phyloP scores from a whole-genome alignment of 2,329 filamentous ascomycete genomes.

The Arachnomyces sp. region DNA sequence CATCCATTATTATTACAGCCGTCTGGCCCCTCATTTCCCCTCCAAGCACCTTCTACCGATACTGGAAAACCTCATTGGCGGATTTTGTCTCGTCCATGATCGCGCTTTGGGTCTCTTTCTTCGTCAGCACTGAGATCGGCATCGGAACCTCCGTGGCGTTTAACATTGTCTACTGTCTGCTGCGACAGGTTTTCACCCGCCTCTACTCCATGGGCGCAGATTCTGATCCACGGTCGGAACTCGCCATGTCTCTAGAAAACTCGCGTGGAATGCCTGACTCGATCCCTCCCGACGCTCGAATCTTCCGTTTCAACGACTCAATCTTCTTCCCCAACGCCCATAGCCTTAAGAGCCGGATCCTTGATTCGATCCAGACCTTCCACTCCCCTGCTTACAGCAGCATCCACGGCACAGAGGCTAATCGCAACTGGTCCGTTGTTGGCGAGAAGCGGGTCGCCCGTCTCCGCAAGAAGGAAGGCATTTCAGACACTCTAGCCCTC shows the following conservation, averaged over 20 bases:
- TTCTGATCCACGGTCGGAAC: constrained; percentile 19
- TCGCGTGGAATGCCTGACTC: constrained; percentile 12
- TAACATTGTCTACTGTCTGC: constrained; percentile 54
- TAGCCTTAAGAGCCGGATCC: constrained; percentile 41
- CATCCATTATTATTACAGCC: constrained; percentile 60
- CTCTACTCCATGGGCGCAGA: constrained; percentile 25
- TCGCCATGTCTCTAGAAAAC: constrained; percentile 19
- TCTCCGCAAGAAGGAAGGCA: constrained; percentile 36
- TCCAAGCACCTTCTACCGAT: constrained; percentile 52
- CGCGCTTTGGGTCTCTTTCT: constrained; percentile 57
- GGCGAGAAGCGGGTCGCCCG: constrained; percentile 41
- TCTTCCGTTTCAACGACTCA: constrained; percentile 52
- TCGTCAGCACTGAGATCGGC: constrained; percentile 53
- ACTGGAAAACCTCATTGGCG: constrained; percentile 57
- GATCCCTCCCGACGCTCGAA: constrained; percentile 43
- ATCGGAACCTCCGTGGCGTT: constrained; percentile 55
- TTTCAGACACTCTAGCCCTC: constrained; percentile 22
- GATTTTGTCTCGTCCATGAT: constrained; percentile 59
- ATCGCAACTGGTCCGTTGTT: constrained; percentile 50
- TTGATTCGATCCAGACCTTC: constrained; percentile 45
- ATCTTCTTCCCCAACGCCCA: constrained; percentile 58
- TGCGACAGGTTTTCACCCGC: constrained; percentile 51
- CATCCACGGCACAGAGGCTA: constrained; percentile 26
- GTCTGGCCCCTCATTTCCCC: constrained; percentile 55
- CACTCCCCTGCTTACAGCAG: constrained; percentile 35